These are phyloP conservation scores for Aspergillus sp. DNA, from an alignment of 2,329 filamentous ascomycete genomes.

Conservation along the genomic window DNA sequence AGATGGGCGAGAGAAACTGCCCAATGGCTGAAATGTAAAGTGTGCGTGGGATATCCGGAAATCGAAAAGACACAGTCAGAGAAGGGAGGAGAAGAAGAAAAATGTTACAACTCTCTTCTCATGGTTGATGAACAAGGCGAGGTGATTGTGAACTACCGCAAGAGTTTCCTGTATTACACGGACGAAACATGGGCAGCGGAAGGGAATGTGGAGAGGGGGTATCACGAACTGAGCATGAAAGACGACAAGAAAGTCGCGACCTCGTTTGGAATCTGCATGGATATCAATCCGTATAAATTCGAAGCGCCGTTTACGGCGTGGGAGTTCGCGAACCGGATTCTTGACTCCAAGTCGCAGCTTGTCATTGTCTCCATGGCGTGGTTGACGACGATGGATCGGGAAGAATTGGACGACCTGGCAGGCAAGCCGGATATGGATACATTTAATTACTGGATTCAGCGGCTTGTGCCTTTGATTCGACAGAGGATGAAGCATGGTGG, in stretches of 20 bases:
- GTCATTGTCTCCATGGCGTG: conserved; percentile 62
- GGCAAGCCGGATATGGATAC: conserved; percentile 54
- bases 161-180: conserved; percentile 62
- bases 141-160: conserved; percentile 58
- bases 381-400: conserved; percentile 48
- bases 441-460: conserved; percentile 58
- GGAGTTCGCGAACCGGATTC: conserved; percentile 56
- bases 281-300: conserved; percentile 61
- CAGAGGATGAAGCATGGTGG: conserved; percentile 25
- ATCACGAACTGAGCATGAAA: conserved; percentile 16
- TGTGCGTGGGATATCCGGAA: conserved; percentile 63
- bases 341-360: conserved; percentile 45
- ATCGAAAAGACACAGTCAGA: conserved; percentile 17
- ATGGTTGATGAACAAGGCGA: conserved; percentile 52
- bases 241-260: conserved; percentile 29
- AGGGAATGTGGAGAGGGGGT: conserved; percentile 35
- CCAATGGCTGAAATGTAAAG: conserved; percentile 50
- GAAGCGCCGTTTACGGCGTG: conserved; percentile 53
- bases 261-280: conserved; percentile 49
- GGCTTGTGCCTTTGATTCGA: conserved; percentile 51
- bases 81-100: conserved; percentile 13
- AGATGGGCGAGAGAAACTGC: conserved; percentile 56
- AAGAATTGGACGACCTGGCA: conserved; percentile 43
- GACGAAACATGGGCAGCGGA: conserved; percentile 61
- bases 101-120: conserved; percentile 56